A percentile compares a stretch with the other conserved stretches of the same genome.
Evolutionary conservation across 257 asterid species (phyloP).

Genomic region (Cynanchum wilfordii): DNA sequence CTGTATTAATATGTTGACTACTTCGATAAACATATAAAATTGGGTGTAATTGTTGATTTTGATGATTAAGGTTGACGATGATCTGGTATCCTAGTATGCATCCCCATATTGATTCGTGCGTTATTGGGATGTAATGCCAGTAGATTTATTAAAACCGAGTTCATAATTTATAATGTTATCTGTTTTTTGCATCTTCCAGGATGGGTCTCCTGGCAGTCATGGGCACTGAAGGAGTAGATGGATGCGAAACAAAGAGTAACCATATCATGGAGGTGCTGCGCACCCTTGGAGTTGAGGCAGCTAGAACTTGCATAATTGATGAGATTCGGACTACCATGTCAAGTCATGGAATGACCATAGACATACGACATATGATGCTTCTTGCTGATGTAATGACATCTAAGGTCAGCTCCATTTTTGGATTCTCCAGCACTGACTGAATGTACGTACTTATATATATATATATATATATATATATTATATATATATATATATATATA

Average conservation of each 20-base stretch:
- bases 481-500: not conserved
- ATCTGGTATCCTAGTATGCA: not conserved
- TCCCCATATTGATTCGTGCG: not conserved
- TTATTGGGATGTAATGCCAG: not conserved
- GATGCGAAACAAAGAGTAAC: conserved; percentile 56
- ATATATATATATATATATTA: not conserved
- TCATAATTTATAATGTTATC: not conserved
- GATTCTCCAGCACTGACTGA: not conserved
- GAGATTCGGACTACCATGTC: conserved; percentile 76
- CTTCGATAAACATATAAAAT: not conserved
- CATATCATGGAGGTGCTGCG: conserved; percentile 64
- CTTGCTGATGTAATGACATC: conserved; percentile 92
- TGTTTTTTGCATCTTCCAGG: conserved; percentile 35
- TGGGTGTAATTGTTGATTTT: not conserved
- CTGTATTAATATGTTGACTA: not conserved
- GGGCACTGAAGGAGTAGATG: conserved; percentile 89
- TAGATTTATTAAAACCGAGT: not conserved
- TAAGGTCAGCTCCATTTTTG: conserved; percentile 44
- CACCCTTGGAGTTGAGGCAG: conserved; percentile 93
- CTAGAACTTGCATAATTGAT: conserved; percentile 61
- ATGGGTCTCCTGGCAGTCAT: conserved; percentile 81
- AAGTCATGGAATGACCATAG: conserved; percentile 82
- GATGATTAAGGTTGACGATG: not conserved
- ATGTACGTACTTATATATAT: not conserved
- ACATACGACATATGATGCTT: conserved; percentile 96